These are phyloP conservation scores for Cercospora sesami DNA, from an alignment of 2,329 filamentous ascomycete species.

Conservation along the genomic window DNA sequence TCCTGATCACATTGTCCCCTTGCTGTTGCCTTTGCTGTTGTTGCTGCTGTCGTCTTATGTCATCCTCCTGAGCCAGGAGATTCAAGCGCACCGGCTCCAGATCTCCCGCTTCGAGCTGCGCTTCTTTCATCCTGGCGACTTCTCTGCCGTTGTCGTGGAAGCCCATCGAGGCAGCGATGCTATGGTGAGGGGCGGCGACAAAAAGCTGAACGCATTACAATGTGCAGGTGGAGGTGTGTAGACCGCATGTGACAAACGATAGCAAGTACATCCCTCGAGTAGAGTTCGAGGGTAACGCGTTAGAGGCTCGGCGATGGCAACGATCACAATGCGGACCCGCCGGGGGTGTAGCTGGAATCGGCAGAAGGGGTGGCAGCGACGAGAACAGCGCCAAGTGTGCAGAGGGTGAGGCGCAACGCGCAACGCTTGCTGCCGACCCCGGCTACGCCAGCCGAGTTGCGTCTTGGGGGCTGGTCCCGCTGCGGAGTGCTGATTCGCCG, in stretches of 20 bases:
- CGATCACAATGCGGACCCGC: conserved; percentile 2
- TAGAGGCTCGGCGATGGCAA: conserved; percentile 12
- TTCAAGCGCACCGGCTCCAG: conserved; percentile 23
- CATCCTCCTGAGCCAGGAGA: conserved; percentile 29
- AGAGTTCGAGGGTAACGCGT: conserved; percentile 3
- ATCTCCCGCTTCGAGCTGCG: conserved; percentile 27
- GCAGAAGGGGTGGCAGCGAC: neutral
- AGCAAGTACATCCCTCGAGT: neutral
- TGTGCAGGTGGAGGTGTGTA: neutral
- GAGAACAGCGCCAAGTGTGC: neutral
- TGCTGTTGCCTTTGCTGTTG: conserved; percentile 9
- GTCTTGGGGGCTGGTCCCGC: neutral
- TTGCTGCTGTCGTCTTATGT: conserved; percentile 20
- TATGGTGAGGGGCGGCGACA: neutral
- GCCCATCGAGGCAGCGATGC: conserved; percentile 9
- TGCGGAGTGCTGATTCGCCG: conserved; percentile 2
- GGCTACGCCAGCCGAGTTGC: conserved; percentile 2
- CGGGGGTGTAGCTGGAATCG: neutral
- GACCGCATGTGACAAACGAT: conserved; percentile 8
- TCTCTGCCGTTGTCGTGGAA: conserved; percentile 22
- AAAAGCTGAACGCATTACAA: conserved; percentile 1
- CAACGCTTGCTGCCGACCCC: conserved; percentile 3
- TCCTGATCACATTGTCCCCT: conserved; percentile 9
- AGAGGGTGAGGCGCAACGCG: neutral
- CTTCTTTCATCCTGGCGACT: conserved; percentile 23